Conservation (phyloP, 768 basidiomycete species). For the Auriscalpium microsporum region DNA sequence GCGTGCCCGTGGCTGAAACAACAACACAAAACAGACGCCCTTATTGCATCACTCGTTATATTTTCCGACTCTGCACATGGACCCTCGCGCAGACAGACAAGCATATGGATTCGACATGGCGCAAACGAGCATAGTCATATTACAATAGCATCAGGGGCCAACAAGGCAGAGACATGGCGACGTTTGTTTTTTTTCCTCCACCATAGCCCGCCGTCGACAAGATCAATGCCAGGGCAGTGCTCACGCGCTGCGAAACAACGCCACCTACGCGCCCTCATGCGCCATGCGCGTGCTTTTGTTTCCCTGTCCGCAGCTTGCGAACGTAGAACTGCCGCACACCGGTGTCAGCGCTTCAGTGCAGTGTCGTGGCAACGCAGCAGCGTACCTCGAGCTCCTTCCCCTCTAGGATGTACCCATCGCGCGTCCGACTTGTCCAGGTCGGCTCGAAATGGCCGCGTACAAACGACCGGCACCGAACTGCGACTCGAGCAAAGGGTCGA, state of each 20-base stretch:
- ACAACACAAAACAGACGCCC: background rate
- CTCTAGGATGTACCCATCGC: slow-evolving; percentile 97
- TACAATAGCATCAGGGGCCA: background rate
- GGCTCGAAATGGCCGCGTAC: slow-evolving; percentile 86
- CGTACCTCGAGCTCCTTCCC: slow-evolving; percentile 95
- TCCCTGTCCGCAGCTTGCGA: slow-evolving; percentile 86
- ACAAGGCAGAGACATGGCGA: background rate
- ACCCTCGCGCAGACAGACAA: background rate
- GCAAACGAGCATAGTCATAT: background rate
- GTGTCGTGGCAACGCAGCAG: slow-evolving; percentile 1
- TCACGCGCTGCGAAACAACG: background rate
- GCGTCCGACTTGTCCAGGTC: slow-evolving; percentile 95
- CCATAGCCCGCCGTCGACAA: background rate
- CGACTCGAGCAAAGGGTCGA: slow-evolving; percentile 80
- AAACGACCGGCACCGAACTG: slow-evolving; percentile 95
- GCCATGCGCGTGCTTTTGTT: slow-evolving; percentile 83
- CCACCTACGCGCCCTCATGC: slow-evolving; percentile 22
- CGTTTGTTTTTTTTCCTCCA: background rate
- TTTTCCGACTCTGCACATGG: background rate
- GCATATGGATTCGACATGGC: background rate
- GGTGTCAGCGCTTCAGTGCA: background rate
- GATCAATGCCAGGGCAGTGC: background rate
- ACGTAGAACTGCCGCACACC: slow-evolving; percentile 71
- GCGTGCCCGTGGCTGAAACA: background rate
- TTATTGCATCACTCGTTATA: background rate